Conservation (phyloP, 495 filamentous ascomycete genomes). For the Daldinia vernicosa region DNA sequence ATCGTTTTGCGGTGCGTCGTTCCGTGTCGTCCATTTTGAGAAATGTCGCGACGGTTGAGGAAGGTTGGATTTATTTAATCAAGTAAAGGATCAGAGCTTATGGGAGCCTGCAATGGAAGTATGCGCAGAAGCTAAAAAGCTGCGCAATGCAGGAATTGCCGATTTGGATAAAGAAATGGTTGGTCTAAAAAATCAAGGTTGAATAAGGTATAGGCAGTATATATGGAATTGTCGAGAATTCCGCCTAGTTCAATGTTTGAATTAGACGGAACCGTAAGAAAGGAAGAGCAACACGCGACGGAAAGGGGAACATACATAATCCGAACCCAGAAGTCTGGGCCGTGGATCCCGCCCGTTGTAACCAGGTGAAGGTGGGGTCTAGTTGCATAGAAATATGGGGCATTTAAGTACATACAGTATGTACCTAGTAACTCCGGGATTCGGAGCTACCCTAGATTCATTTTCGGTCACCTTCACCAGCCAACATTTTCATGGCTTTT, state of each 20-base stretch:
- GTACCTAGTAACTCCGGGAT: conserved; percentile 33
- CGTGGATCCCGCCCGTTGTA: neutral
- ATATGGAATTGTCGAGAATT: conserved; percentile 25
- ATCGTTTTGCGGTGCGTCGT: conserved; percentile 77
- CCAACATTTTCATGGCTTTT: conserved; percentile 1
- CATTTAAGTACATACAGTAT: neutral
- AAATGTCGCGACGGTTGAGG: neutral
- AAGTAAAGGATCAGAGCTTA: neutral
- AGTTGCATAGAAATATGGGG: conserved; percentile 11
- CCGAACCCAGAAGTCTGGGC: conserved; percentile 11
- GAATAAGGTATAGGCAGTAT: conserved; percentile 1
- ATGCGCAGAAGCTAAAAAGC: conserved; percentile 9
- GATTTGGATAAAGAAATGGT: neutral
- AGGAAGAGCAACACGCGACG: conserved; percentile 14
- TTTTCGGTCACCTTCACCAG: conserved; percentile 13
- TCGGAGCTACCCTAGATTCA: conserved; percentile 29
- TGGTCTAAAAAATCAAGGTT: neutral
- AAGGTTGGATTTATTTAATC: neutral
- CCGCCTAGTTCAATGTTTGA: conserved; percentile 10
- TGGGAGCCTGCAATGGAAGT: neutral
- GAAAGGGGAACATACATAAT: conserved; percentile 10
- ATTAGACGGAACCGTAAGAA: neutral
- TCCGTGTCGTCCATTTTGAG: conserved; percentile 79
- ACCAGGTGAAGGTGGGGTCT: neutral
- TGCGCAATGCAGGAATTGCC: conserved; percentile 9